These are phyloP conservation scores for Cardamine occulta DNA, from an alignment of 345 rosid genomes.

Conservation along the genomic window DNA sequence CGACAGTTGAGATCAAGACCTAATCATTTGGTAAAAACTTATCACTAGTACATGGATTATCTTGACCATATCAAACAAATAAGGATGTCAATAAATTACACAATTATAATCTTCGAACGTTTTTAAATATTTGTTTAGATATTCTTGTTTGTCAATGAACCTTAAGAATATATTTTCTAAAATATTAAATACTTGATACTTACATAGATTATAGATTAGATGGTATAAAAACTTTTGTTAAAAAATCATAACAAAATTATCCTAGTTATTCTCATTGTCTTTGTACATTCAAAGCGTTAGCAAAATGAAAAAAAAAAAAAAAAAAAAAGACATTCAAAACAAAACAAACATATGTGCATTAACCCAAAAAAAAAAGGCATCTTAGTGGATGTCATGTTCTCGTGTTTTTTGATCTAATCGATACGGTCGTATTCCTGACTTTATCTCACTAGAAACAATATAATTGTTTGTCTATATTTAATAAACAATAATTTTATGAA, in stretches of 20 bases:
- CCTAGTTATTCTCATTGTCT: not conserved
- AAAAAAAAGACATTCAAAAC: not conserved
- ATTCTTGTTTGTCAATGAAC: not conserved
- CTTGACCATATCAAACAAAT: not conserved
- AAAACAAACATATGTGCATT: not conserved
- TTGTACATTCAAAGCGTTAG: not conserved
- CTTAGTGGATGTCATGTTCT: constrained; percentile 40
- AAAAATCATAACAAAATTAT: not conserved
- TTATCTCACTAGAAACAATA: constrained; percentile 35
- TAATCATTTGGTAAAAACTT: not conserved
- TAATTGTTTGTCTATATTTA: not conserved
- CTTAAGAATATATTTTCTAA: not conserved
- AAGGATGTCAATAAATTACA: not conserved
- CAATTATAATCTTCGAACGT: not conserved
- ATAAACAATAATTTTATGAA: not conserved
- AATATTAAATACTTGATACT: not conserved
- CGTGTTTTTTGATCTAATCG: constrained; percentile 11
- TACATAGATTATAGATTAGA: not conserved
- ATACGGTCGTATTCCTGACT: constrained; percentile 13
- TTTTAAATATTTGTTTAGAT: no score
- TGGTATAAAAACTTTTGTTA: not conserved
- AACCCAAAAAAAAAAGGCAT: not conserved
- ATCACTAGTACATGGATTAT: not conserved
- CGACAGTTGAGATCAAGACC: not conserved
- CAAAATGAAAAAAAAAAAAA: not conserved